Evolutionary conservation across 768 basidiomycete genomes (phyloP), one percentile per base, ranked within the genome.

Genomic region (Leucocoprinus birnbaumii): DNA sequence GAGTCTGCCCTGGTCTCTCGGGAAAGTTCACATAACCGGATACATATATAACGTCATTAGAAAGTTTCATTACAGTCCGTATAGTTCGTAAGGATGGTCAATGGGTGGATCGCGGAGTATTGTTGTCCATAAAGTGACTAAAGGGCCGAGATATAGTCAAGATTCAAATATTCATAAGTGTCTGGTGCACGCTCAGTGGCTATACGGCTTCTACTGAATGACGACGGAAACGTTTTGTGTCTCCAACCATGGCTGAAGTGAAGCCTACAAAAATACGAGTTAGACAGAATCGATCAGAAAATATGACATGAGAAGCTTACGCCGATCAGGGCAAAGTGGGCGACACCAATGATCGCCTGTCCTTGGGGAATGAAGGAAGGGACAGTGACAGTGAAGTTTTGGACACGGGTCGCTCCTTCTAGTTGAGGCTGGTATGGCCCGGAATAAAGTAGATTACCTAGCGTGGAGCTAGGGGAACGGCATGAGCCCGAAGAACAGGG

Each of bases 361-460:
- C 51, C 51, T 31, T 52, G 27, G 21, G 51, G 51, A 19, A 52
- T n/a, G 24, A 5, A n/a, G 19, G 41, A 25, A 24, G 51, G 51
- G n/a, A 52, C 19, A 31, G 42, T 52, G 11, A 52, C 51, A 11
- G 51, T 43, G 11, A 43, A 52, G 51, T 52, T 52, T 16, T 52
- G 51, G 11, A 14, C 21, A 3, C 13, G 19, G n/a, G n/a, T n/a
- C n/a, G n/a, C n/a, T n/a, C n/a, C n/a, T n/a, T n/a, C n/a, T n/a
- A n/a, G n/a, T 3, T 25, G 44, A 25, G 44, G 44, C 5, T 46
- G 8, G n/a, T 22, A 46, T 5, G 24, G 24, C 21, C 44, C 44
- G 11, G 44, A 46, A 25, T 46, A 46, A 22, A 46, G 44, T 2
- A 25, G 24, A 11, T 19, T 11, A 10, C 44, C 44, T 22, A 46